A percentile compares a stretch with the other conserved stretches of the same genome.
Conservation (phyloP, 2,329 filamentous ascomycete species). For the Talaromyces rugulosus region DNA sequence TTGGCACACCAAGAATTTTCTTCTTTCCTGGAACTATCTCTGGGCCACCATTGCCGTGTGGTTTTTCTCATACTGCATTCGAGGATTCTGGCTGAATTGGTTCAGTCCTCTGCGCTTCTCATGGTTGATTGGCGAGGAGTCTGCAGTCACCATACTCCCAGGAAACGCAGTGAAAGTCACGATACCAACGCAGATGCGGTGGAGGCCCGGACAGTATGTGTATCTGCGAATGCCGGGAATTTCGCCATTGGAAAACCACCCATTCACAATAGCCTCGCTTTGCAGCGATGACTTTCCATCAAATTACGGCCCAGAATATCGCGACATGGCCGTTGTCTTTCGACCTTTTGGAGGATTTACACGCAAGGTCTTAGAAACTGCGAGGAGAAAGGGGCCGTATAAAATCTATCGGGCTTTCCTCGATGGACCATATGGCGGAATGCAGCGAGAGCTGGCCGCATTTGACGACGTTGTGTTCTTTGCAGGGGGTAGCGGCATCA, state of each 20-base stretch:
- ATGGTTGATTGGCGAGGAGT: constrained; percentile 86
- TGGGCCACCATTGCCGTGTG: constrained; percentile 78
- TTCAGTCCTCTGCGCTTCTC: constrained; percentile 71
- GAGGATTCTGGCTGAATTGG: constrained; percentile 89
- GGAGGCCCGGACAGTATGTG: constrained; percentile 91
- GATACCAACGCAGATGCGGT: constrained; percentile 85
- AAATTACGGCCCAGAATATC: constrained; percentile 79
- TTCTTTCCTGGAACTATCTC: constrained; percentile 86
- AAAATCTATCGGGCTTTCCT: constrained; percentile 90
- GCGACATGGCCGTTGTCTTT: constrained; percentile 88
- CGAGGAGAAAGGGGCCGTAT: constrained; percentile 79
- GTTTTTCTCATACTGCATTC: constrained; percentile 66
- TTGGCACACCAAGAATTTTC: constrained; percentile 93
- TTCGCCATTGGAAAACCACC: constrained; percentile 85
- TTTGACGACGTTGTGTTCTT: constrained; percentile 94
- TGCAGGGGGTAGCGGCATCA: constrained; percentile 91
- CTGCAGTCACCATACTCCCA: constrained; percentile 80
- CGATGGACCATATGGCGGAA: constrained; percentile 91
- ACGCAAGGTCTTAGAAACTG: constrained; percentile 73
- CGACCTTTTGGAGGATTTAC: constrained; percentile 90
- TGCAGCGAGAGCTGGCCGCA: constrained; percentile 81
- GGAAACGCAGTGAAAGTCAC: constrained; percentile 96
- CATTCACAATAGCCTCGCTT: constrained; percentile 88
- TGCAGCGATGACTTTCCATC: constrained; percentile 93
- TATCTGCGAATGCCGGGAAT: constrained; percentile 93